Conservation (phyloP, 768 basidiomycete genomes). For the Sporobolomyces roseus region DNA sequence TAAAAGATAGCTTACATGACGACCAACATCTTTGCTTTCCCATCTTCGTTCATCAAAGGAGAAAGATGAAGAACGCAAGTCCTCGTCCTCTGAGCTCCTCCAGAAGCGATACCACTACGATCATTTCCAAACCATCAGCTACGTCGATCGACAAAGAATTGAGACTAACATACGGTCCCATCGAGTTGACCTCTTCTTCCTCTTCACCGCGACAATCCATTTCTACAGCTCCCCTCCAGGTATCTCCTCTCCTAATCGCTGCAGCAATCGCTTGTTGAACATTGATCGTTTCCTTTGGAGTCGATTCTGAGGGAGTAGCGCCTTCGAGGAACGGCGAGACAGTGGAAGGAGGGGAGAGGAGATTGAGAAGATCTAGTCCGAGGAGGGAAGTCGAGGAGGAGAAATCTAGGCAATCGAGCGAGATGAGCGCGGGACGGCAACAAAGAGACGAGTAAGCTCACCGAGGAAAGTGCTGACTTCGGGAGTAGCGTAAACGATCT, state of each 20-base stretch:
- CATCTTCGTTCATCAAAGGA: not conserved
- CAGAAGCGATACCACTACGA: not conserved
- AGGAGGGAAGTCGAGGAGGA: not conserved
- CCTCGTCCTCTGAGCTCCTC: not conserved
- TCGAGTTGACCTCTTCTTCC: not conserved
- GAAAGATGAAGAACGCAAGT: constrained; percentile 1
- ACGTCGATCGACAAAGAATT: no score
- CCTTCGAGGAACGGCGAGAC: not conserved
- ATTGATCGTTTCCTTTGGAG: not conserved
- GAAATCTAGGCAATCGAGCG: not conserved
- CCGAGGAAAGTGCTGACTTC: constrained; percentile 5
- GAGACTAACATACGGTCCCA: no score
- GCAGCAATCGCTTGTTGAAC: not conserved
- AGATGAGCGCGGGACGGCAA: not conserved
- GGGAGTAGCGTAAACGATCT: constrained; percentile 12
- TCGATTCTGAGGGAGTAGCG: no score
- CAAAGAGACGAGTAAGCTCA: not conserved
- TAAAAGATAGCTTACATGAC: not conserved
- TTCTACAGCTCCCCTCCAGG: constrained; percentile 9
- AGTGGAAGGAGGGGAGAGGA: not conserved
- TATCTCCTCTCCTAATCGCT: constrained; percentile 8
- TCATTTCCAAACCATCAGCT: no score
- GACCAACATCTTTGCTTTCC: constrained; percentile 10
- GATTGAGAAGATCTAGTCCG: constrained; percentile 15
- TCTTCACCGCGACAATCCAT: constrained; percentile 8